Percentiles rank a stretch among this genome's conserved stretches.
These are phyloP conservation scores for Diplogelasinospora grovesii DNA, from an alignment of 495 filamentous ascomycete species.

Conservation along the genomic window DNA sequence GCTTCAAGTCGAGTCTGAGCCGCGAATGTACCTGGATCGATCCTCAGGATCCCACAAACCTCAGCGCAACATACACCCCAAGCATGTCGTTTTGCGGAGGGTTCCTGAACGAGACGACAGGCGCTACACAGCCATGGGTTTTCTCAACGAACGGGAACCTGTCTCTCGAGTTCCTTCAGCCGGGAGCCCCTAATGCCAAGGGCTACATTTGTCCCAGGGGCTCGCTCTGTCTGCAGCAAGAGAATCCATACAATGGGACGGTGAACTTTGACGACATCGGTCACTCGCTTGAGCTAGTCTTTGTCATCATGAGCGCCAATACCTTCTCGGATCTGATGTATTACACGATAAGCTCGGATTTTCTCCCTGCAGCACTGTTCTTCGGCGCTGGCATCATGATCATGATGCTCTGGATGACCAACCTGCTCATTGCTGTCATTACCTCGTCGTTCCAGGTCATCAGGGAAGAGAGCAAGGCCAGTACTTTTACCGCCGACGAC, in stretches of 20 bases:
- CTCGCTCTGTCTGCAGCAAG: slow-evolving; percentile 72
- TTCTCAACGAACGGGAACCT: slow-evolving; percentile 18
- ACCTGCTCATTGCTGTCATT: slow-evolving; percentile 95
- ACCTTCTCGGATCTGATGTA: slow-evolving; percentile 94
- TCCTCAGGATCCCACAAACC: slow-evolving; percentile 42
- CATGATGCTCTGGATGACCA: slow-evolving; percentile 93
- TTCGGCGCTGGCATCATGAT: slow-evolving; percentile 85
- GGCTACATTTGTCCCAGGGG: slow-evolving; percentile 85
- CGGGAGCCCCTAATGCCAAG: slow-evolving; percentile 53
- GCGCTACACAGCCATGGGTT: slow-evolving; percentile 60
- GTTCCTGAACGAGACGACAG: slow-evolving; percentile 55
- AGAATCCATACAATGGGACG: slow-evolving; percentile 78
- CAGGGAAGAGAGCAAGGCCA: slow-evolving; percentile 88
- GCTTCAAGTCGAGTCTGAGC: slow-evolving; percentile 90
- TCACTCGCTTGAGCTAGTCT: slow-evolving; percentile 89
- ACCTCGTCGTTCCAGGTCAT: slow-evolving; percentile 98
- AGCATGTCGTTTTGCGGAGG: slow-evolving; percentile 80
- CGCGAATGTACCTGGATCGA: slow-evolving; percentile 85
- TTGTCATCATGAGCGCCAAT: slow-evolving; percentile 97
- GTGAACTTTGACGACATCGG: slow-evolving; percentile 93
- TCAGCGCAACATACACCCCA: slow-evolving; percentile 42
- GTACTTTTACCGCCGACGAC: slow-evolving; percentile 80
- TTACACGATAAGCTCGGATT: slow-evolving; percentile 84
- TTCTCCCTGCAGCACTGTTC: slow-evolving; percentile 75
- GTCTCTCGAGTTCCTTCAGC: slow-evolving; percentile 9